Percentiles rank a stretch among this genome's conserved stretches.
Conservation (phyloP, 768 basidiomycete species). For the Nevesoporus exiguus region DNA sequence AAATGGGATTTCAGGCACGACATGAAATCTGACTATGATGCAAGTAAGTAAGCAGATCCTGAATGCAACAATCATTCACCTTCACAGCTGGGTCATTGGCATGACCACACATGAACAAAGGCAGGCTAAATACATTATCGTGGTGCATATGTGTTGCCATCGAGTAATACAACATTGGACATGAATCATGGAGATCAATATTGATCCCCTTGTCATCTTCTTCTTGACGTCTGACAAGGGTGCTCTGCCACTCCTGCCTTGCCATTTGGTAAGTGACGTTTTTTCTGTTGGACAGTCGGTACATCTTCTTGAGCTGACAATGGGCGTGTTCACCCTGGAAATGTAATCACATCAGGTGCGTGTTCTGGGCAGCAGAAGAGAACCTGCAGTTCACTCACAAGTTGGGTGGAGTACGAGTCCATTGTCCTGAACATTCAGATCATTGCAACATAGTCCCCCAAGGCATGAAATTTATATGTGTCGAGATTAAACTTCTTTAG, state of each 20-base stretch:
- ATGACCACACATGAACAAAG: neutral
- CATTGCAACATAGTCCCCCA: neutral
- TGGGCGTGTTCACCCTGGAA: neutral
- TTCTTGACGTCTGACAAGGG: slow-evolving; percentile 1
- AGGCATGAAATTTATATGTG: neutral
- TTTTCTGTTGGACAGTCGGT: neutral
- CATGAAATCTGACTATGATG: neutral
- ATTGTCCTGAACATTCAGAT: neutral
- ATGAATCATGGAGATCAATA: neutral
- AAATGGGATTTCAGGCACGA: neutral
- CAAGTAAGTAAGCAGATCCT: neutral
- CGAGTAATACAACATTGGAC: neutral
- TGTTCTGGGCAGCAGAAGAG: too few species aligned
- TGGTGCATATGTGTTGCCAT: neutral
- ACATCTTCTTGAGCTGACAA: neutral
- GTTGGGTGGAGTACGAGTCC: neutral
- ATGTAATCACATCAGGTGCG: neutral
- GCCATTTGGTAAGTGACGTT: neutral
- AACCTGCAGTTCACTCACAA: neutral
- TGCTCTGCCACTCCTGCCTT: neutral
- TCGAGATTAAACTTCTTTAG: neutral
- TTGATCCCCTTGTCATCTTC: neutral
- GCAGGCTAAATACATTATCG: neutral
- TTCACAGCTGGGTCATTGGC: neutral
- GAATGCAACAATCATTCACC: neutral